A percentile compares a stretch with the other conserved stretches of the same genome.
These are phyloP conservation scores for Cymodocea nodosa DNA, from an alignment of 116 monocot species.

Conservation along the genomic window DNA sequence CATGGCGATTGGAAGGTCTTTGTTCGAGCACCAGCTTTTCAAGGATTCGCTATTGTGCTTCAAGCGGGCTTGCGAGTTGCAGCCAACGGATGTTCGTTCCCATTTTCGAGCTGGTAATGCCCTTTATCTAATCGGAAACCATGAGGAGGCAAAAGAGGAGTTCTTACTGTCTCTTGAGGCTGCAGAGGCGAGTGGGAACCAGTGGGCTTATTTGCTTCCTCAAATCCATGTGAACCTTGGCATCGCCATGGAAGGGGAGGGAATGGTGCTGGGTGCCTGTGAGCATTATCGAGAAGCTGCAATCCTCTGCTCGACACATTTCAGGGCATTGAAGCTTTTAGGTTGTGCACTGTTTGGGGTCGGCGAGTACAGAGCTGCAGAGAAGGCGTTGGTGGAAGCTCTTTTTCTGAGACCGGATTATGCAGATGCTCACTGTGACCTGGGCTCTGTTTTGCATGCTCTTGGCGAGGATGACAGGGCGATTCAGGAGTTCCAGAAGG, in stretches of 20 bases:
- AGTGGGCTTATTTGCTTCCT: constrained; percentile 69
- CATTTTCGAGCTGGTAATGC: constrained; percentile 79
- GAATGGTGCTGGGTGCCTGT: constrained; percentile 36
- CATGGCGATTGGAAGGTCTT: constrained; percentile 63
- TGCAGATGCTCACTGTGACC: constrained; percentile 15
- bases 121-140: constrained; percentile 58
- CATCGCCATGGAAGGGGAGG: constrained; percentile 78
- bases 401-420: constrained; percentile 24
- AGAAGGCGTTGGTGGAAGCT: constrained; percentile 11
- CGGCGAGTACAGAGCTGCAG: constrained; percentile 33
- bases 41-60: constrained; percentile 55
- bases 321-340: constrained; percentile 11
- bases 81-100: constrained; percentile 71
- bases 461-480: constrained; percentile 11
- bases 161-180: constrained; percentile 77
- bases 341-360: constrained; percentile 15
- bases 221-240: constrained; percentile 95
- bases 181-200: constrained; percentile 79
- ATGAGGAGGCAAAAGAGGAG: constrained; percentile 88
- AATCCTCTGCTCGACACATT: constrained; percentile 10
- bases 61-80: constrained; percentile 77
- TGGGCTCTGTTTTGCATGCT: constrained; percentile 11
- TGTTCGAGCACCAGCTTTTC: constrained; percentile 75
- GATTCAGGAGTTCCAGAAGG: constrained; percentile 82
- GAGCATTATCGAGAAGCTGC: constrained; percentile 15